Conservation (phyloP, 345 rosid genomes). For the Aegle marmelos region DNA sequence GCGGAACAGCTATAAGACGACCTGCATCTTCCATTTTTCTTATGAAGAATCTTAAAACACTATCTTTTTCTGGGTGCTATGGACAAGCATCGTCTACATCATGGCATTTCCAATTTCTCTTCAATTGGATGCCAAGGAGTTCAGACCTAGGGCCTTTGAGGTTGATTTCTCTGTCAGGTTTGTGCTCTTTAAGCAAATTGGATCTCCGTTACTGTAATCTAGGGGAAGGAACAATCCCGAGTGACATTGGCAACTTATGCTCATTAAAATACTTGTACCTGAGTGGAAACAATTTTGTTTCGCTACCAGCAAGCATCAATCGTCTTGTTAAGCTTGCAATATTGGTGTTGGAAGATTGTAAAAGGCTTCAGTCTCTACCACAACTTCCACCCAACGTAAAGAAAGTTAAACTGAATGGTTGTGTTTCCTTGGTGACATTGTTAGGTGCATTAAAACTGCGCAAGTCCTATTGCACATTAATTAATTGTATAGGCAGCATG, state of each 20-base stretch:
- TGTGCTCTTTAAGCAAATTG: not conserved
- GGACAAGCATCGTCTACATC: too few relatives aligned
- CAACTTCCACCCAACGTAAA: conserved; percentile 21
- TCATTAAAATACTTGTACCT: too few relatives aligned
- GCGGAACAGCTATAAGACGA: too few relatives aligned
- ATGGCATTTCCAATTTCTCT: not conserved
- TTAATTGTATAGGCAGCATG: conserved; percentile 13
- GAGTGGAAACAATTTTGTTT: too few relatives aligned
- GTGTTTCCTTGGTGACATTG: conserved; percentile 19
- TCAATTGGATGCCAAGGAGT: not conserved
- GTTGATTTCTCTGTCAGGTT: not conserved
- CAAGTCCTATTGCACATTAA: not conserved
- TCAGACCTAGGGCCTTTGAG: not conserved
- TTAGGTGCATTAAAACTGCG: not conserved
- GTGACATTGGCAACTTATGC: too few relatives aligned
- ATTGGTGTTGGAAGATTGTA: not conserved
- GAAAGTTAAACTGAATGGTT: conserved; percentile 1
- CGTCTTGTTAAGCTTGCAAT: too few relatives aligned
- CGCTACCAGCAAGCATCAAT: too few relatives aligned
- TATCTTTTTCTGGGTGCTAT: too few relatives aligned
- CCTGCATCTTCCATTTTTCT: too few relatives aligned
- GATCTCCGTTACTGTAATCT: too few relatives aligned
- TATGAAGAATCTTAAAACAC: too few relatives aligned
- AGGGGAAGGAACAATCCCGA: too few relatives aligned
- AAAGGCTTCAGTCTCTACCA: not conserved